phyloP scores from a whole-genome alignment of 2,329 filamentous ascomycete genomes.

The Thielaviopsis punctulata region DNA sequence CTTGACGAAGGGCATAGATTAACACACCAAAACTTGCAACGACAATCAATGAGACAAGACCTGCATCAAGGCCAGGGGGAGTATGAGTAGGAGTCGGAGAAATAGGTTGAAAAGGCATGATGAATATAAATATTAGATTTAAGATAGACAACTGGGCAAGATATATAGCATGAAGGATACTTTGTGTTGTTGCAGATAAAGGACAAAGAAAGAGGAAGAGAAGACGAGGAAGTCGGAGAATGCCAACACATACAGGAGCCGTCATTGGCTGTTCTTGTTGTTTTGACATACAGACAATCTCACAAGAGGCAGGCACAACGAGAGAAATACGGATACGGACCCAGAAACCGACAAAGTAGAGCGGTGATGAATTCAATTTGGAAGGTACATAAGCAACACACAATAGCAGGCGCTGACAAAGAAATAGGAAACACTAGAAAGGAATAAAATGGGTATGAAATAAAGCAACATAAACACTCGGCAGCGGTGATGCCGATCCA shows the following conservation, averaged over 20 bases:
- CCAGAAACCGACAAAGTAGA: neutral
- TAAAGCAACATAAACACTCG: neutral
- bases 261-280: neutral
- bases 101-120: neutral
- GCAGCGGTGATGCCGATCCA: neutral
- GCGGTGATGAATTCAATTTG: neutral
- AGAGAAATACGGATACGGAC: neutral
- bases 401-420: neutral
- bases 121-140: neutral
- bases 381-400: conserved; percentile 6
- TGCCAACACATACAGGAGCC: neutral
- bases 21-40: conserved; percentile 9
- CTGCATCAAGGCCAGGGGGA: conserved; percentile 4
- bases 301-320: too few species aligned
- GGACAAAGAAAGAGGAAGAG: neutral
- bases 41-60: conserved; percentile 6
- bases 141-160: neutral
- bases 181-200: neutral
- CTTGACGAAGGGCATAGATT: conserved; percentile 7
- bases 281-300: too few species aligned
- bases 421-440: conserved; percentile 13
- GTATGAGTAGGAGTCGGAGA: neutral
- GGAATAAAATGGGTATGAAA: conserved; percentile 5
- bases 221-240: neutral
- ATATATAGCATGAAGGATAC: neutral